Evolutionary conservation across 192 early-diverging fungal genomes (phyloP).

Genomic region (Umbelopsis ramanniana): DNA sequence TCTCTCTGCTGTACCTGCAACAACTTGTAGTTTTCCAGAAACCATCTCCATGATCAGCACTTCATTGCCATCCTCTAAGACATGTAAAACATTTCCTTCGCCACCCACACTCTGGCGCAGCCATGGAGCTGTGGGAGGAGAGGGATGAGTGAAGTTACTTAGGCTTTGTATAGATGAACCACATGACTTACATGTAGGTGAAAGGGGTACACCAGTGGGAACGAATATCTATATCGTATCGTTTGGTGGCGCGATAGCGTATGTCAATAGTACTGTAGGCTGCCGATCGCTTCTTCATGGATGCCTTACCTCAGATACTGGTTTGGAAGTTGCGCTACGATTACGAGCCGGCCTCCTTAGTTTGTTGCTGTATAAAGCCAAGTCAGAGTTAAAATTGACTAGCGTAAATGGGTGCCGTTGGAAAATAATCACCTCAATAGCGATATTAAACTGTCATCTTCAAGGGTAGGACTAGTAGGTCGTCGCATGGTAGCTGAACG

Average conservation of each 20-base stretch:
- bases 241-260: too few species aligned
- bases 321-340: not conserved
- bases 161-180: too few species aligned
- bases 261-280: too few species aligned
- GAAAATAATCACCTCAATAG: not conserved
- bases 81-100: slow-evolving; percentile 42
- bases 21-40: slow-evolving; percentile 54
- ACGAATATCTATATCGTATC: not conserved
- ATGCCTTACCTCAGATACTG: slow-evolving; percentile 6
- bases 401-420: too few species aligned
- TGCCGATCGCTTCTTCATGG: not conserved
- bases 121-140: not conserved
- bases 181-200: slow-evolving; percentile 9
- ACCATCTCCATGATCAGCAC: slow-evolving; percentile 64
- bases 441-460: not conserved
- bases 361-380: not conserved
- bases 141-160: too few species aligned
- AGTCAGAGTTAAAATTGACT: too few species aligned
- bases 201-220: not conserved
- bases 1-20: slow-evolving; percentile 67
- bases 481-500: not conserved
- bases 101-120: slow-evolving; percentile 6
- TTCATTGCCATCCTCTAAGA: slow-evolving; percentile 58
- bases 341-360: not conserved
- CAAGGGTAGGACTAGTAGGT: not conserved